Evolutionary conservation across 2,329 filamentous ascomycete genomes (phyloP), one percentile per base, ranked within the genome.

Genomic region (Fusarium pseudocircinatum): DNA sequence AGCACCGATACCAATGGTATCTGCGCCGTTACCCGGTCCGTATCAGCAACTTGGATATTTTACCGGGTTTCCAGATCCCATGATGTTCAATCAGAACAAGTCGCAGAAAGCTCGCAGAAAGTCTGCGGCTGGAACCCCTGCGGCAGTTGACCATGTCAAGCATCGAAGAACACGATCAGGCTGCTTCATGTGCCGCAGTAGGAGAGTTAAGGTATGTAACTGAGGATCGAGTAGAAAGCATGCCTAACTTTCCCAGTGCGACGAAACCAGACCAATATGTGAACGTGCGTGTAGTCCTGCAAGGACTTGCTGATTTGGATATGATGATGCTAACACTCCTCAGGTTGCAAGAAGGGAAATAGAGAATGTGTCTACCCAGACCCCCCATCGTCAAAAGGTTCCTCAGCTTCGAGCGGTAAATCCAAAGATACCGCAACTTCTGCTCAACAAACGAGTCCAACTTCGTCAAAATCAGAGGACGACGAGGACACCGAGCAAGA

Each of bases 301-400:
- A 34, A 14, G 15, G 52, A 32, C 26, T 36, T 46, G 22, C 36
- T 39, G 34, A 22, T 49, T 46, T 20, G 18, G 36, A 18, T 37
- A n/a, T 22, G 22, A 47, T 39, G 47, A 32, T 24, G 42, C 73
- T 77, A 63, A 76, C 54, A 22, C 39, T 34, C n/a, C 28, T 46
- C 69, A 93, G 95, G 96, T 78, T 99, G 96, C 82, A 92, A 91
- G 76, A 99, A 98, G 83, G 96, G 96, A 56, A 93, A 91, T 75
- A 90, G 96, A 83, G 94, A 97, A 73, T 99, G 96, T 81, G 87
- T 93, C 66, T 99, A 98, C 81, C 96, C 96, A 6, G 94, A 96
- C 53, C 86, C 91, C 36, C 84, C 89, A 52, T 80, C 83, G 15
- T 77, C 84, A 43, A 88, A 86, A 71, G 80, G 83, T 30, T 67